Percentiles rank a stretch among this genome's conserved stretches.
Conservation (phyloP, 1,139 yeast species). For the Martiniozyma asiatica region DNA sequence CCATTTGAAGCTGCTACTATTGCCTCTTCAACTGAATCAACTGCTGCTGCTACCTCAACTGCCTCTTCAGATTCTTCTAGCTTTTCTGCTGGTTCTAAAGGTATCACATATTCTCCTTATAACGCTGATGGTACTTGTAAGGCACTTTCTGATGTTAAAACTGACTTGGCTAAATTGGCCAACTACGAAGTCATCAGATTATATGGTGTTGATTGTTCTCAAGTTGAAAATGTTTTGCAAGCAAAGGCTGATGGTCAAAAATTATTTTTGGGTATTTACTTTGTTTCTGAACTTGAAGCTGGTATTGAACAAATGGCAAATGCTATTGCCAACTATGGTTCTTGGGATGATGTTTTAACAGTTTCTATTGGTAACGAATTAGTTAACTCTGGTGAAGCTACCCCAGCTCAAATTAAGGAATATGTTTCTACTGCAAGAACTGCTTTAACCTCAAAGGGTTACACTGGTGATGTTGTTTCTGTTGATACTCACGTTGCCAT, state of each 20-base stretch:
- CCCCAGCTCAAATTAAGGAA: conserved; percentile 41
- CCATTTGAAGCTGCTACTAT: conserved; percentile 1
- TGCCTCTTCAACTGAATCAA: conserved; percentile 7
- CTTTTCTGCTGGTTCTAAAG: conserved; percentile 32
- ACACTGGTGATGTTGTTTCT: conserved; percentile 60
- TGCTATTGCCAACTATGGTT: conserved; percentile 47
- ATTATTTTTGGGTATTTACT: conserved; percentile 61
- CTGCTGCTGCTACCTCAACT: conserved; percentile 20
- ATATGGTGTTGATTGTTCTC: conserved; percentile 76
- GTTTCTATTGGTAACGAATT: conserved; percentile 74
- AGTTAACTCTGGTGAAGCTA: conserved; percentile 57
- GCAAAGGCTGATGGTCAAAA: conserved; percentile 51
- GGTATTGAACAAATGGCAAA: conserved; percentile 40
- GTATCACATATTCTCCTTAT: conserved; percentile 81
- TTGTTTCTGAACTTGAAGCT: conserved; percentile 38
- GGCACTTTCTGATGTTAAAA: conserved; percentile 41
- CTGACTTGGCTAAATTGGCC: conserved; percentile 45
- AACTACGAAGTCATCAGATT: conserved; percentile 56
- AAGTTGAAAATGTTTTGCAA: conserved; percentile 56
- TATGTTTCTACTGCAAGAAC: conserved; percentile 47
- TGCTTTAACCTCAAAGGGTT: conserved; percentile 52
- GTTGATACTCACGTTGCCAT: conserved; percentile 75
- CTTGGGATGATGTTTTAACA: conserved; percentile 65
- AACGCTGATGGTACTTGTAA: conserved; percentile 62
- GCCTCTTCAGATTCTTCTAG: conserved; percentile 17